phyloP scores from a whole-genome alignment of 805 yeast genomes.

The Ogataea saltuana region DNA sequence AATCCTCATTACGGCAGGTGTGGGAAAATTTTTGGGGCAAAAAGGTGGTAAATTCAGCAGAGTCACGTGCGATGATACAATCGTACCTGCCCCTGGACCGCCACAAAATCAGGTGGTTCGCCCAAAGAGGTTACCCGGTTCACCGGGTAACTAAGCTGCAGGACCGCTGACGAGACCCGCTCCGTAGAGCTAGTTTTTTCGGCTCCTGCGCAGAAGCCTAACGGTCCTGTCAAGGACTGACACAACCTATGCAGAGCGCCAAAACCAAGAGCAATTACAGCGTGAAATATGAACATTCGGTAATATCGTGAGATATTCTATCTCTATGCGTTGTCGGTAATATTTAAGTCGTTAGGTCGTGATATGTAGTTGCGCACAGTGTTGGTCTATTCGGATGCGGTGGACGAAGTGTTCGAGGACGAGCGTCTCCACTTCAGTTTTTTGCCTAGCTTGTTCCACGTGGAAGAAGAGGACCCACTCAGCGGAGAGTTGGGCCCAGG shows the following conservation, averaged over 20 bases:
- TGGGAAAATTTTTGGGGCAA: conserved; percentile 1
- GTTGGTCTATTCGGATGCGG: conserved; percentile 10
- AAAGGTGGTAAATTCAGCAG: background rate
- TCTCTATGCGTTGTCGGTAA: background rate
- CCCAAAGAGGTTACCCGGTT: too few species aligned
- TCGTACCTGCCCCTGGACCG: too few species aligned
- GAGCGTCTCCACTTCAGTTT: conserved; percentile 36
- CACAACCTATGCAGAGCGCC: too few species aligned
- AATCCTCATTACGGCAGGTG: conserved; percentile 1
- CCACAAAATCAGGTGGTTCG: background rate
- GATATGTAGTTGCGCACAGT: conserved; percentile 6
- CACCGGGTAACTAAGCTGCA: background rate
- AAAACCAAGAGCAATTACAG: too few species aligned
- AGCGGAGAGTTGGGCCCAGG: background rate
- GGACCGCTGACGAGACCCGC: too few species aligned
- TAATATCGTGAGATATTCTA: background rate
- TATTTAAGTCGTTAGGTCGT: background rate
- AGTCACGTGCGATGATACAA: conserved; percentile 4
- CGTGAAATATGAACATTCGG: background rate
- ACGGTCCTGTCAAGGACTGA: background rate
- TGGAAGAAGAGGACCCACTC: conserved; percentile 9
- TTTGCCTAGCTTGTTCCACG: conserved; percentile 30
- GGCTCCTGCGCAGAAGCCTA: too few species aligned
- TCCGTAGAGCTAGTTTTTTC: too few species aligned
- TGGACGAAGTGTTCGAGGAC: conserved; percentile 29